These are phyloP conservation scores for Epichloe gansuensis DNA, from an alignment of 2,329 filamentous ascomycete genomes.

Conservation along the genomic window DNA sequence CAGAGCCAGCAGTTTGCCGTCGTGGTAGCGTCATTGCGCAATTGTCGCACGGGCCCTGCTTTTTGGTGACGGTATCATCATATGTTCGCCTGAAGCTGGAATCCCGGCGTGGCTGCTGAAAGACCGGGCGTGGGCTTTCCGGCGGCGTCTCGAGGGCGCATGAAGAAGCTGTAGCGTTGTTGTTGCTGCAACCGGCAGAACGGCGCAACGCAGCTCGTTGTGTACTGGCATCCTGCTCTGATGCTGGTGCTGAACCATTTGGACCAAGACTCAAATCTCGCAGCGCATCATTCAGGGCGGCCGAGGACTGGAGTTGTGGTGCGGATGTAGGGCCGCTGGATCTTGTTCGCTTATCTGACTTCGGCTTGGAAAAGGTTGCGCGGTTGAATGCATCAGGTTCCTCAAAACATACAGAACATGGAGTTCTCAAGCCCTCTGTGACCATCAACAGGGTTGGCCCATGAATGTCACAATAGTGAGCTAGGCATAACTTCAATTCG, in stretches of 20 bases:
- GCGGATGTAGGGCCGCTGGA: constrained; percentile 26
- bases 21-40: constrained; percentile 53
- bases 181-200: constrained; percentile 15
- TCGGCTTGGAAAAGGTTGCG: constrained; percentile 7
- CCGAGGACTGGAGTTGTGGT: constrained; percentile 21
- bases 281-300: constrained; percentile 33
- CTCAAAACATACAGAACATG: constrained; percentile 48
- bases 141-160: constrained; percentile 45
- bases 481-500: constrained; percentile 49
- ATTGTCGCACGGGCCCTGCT: constrained; percentile 54
- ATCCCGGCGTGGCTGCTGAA: constrained; percentile 34
- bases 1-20: constrained; percentile 18
- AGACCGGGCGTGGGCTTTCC: constrained; percentile 38
- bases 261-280: constrained; percentile 35
- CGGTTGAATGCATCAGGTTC: constrained; percentile 10
- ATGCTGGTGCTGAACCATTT: constrained; percentile 30
- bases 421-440: constrained; percentile 51
- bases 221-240: constrained; percentile 32
- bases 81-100: constrained; percentile 52
- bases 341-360: constrained; percentile 24
- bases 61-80: constrained; percentile 51
- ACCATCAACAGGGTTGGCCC: constrained; percentile 59
- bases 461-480: constrained; percentile 60
- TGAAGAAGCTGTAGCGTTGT: constrained; percentile 18
- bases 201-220: constrained; percentile 31